phyloP scores from a whole-genome alignment of 768 basidiomycete genomes.

The Trametes cinnabarina region DNA sequence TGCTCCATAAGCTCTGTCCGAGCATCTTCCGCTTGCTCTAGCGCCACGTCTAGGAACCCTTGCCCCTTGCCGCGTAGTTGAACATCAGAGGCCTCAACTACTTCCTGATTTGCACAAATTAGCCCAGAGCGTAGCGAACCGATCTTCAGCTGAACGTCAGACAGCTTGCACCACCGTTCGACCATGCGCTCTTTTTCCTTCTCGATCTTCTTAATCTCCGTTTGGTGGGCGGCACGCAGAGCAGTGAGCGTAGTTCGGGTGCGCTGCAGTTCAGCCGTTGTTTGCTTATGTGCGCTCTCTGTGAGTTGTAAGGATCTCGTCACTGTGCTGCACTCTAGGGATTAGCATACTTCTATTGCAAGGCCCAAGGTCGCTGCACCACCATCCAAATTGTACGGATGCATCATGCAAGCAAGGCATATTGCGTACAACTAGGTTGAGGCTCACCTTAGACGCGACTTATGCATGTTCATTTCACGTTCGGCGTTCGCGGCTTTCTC shows the following conservation, averaged over 20 bases:
- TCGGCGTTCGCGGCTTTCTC: slow-evolving; percentile 72
- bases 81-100: slow-evolving; percentile 40
- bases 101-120: slow-evolving; percentile 22
- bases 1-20: slow-evolving; percentile 61
- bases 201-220: slow-evolving; percentile 79
- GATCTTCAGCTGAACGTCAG: slow-evolving; percentile 65
- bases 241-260: slow-evolving; percentile 67
- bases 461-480: slow-evolving; percentile 71
- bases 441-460: slow-evolving; percentile 69
- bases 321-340: slow-evolving; percentile 37
- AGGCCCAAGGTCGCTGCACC: too few species aligned
- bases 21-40: slow-evolving; percentile 72
- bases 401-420: too few species aligned
- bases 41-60: slow-evolving; percentile 59
- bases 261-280: slow-evolving; percentile 66
- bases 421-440: too few species aligned
- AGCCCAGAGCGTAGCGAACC: slow-evolving; percentile 45
- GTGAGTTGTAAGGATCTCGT: slow-evolving; percentile 54
- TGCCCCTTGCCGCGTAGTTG: slow-evolving; percentile 45
- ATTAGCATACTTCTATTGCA: neutral
- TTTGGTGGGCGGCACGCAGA: slow-evolving; percentile 63
- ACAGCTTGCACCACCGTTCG: slow-evolving; percentile 72
- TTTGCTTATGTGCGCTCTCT: slow-evolving; percentile 70
- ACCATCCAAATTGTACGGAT: neutral
- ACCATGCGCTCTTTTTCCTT: slow-evolving; percentile 72